These are phyloP conservation scores for Kurtzmaniella cleridarum DNA, from an alignment of 805 yeast genomes.

Conservation along the genomic window DNA sequence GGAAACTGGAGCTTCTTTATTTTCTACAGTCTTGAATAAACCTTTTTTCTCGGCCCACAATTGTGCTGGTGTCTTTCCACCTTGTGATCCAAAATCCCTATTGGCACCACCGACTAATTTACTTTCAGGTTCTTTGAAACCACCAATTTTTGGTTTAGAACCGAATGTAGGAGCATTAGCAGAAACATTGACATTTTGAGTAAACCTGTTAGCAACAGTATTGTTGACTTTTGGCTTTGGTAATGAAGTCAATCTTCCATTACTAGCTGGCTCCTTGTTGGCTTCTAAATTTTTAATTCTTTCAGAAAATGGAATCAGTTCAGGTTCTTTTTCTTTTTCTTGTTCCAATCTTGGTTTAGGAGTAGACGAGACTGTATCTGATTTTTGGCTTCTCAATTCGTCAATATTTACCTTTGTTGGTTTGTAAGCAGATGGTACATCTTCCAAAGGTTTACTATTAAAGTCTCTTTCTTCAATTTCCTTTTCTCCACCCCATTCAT, in stretches of 20 bases:
- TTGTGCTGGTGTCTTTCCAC: conserved; percentile 92
- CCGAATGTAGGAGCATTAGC: conserved; percentile 25
- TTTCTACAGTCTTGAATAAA: conserved; percentile 43
- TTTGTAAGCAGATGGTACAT: conserved; percentile 57
- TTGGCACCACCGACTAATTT: conserved; percentile 55
- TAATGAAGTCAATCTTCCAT: conserved; percentile 52
- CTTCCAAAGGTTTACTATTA: conserved; percentile 42
- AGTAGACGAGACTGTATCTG: conserved; percentile 40
- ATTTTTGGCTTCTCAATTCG: conserved; percentile 45
- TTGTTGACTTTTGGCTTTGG: conserved; percentile 58
- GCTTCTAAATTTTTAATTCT: conserved; percentile 39
- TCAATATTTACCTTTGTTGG: conserved; percentile 60
- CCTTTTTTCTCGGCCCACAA: conserved; percentile 92
- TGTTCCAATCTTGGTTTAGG: conserved; percentile 22
- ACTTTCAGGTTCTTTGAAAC: conserved; percentile 28
- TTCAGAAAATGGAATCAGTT: conserved; percentile 45
- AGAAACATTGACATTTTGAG: conserved; percentile 26
- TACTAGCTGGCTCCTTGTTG: conserved; percentile 19
- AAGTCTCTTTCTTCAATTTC: conserved; percentile 54
- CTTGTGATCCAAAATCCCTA: conserved; percentile 56
- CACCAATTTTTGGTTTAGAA: conserved; percentile 32
- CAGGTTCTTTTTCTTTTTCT: conserved; percentile 41
- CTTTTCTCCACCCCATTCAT: conserved; percentile 70
- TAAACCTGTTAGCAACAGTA: conserved; percentile 46
- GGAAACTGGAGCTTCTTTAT: conserved; percentile 11